Conservation (phyloP, 257 asterid species). For the Lycium ferocissimum region DNA sequence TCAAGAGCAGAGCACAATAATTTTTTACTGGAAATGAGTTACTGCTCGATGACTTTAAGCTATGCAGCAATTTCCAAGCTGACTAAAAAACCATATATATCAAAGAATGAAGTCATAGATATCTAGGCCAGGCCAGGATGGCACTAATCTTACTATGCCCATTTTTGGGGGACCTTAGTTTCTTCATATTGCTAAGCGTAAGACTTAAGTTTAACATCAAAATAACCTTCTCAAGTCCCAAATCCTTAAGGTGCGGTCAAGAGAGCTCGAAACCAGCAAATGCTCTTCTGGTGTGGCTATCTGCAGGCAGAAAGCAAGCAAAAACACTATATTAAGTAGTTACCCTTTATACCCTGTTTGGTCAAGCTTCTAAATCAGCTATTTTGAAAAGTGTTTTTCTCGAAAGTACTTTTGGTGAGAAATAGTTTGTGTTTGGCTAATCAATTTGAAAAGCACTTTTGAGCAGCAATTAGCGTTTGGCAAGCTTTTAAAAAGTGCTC, state of each 20-base stretch:
- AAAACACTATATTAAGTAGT: slow-evolving; percentile 20
- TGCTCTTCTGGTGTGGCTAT: slow-evolving; percentile 79
- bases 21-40: neutral
- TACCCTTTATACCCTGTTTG: neutral
- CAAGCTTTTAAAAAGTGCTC: no score
- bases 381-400: no score
- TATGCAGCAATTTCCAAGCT: neutral
- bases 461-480: no score
- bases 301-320: slow-evolving; percentile 54
- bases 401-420: no score
- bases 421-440: no score
- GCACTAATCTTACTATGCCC: neutral
- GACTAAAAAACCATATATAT: neutral
- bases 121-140: neutral
- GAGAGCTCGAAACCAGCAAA: slow-evolving; percentile 92
- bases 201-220: neutral
- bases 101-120: neutral
- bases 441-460: no score
- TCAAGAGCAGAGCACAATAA: neutral
- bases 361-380: no score
- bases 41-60: neutral
- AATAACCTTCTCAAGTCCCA: slow-evolving; percentile 97
- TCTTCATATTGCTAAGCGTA: neutral
- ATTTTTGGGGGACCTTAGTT: neutral
- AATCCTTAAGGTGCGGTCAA: slow-evolving; percentile 77